Evolutionary conservation across 1,139 yeast genomes (phyloP), one percentile per base, ranked within the genome.

Genomic region (Diutina mesorugosa): DNA sequence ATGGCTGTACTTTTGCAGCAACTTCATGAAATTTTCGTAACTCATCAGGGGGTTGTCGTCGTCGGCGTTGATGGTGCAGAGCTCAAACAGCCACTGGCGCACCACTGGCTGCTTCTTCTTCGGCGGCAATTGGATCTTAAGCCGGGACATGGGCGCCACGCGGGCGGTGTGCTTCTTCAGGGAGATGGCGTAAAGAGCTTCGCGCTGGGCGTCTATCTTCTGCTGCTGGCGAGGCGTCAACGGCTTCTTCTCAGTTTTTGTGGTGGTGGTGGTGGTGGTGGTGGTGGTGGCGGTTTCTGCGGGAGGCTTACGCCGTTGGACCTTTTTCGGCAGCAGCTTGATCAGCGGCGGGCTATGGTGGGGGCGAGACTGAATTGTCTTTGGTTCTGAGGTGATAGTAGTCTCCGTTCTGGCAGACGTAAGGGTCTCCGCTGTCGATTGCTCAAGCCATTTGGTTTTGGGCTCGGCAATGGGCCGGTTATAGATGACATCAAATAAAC

Each of bases 1-100:
- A 47, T 29, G 51, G n/a, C 51, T 28, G 30, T 47, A 29, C 51
- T 47, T 12, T n/a, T 47, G 51, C 51, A 47, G 51, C 51, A 47
- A 47, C 51, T 47, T 47, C 38, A 47, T 47, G 30, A 47, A 47
- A 30, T 47, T 47, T 47, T 47, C 51, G 38, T 47, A 47, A 47
- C 30, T 28, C 51, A 47, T 47, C 51, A 28, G 51, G 38, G 8
- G 29, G 21, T 47, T 47, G 51, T 47, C 35, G 21, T 14, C 38
- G 35, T 28, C 35, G 30, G 51, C 14, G 18, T 30, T 16, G 51
- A 30, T 29, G 38, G 38, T 30, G 38, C 16, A 21, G 21, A 35
- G 41, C 41, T 47, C 51, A 47, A 47, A 28, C 21, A n/a, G 35
- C 41, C 41, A 35, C 41, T 35, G 41, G 41, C 18, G 47, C 6